Percentiles rank a stretch among this genome's conserved stretches.
Evolutionary conservation across 805 yeast genomes (phyloP).

Genomic region (Grigorovia yakushimaensis): DNA sequence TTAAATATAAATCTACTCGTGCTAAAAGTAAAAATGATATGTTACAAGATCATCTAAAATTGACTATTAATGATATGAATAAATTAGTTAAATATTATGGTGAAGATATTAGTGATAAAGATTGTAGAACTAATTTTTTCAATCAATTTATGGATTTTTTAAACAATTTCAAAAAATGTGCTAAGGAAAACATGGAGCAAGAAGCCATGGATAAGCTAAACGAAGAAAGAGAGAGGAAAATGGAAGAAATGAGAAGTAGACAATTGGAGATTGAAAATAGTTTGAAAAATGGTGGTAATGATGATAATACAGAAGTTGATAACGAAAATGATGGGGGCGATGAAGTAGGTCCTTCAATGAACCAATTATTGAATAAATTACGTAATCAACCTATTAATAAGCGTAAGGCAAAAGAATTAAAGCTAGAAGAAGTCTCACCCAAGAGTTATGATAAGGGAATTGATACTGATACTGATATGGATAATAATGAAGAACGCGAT

Average conservation of each 20-base stretch:
- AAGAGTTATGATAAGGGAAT: neutral
- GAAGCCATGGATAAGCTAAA: constrained; percentile 62
- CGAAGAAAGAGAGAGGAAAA: constrained; percentile 33
- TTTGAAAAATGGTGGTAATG: neutral
- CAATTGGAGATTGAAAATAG: neutral
- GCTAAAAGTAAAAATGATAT: constrained; percentile 45
- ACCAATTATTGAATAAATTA: neutral
- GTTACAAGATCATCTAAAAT: constrained; percentile 40
- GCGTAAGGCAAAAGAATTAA: neutral
- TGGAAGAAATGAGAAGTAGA: neutral
- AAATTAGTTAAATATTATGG: constrained; percentile 62
- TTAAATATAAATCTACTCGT: constrained; percentile 42
- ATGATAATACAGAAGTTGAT: neutral
- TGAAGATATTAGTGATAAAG: constrained; percentile 47
- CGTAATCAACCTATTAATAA: neutral
- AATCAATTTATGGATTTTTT: constrained; percentile 51
- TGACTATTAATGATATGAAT: constrained; percentile 44
- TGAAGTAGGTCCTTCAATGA: neutral
- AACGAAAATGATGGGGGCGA: neutral
- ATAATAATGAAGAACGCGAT: neutral
- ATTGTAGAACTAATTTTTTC: constrained; percentile 51
- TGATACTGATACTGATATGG: neutral
- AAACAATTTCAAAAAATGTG: constrained; percentile 53
- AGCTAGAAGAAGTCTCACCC: neutral
- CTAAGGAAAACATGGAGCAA: constrained; percentile 50